These are phyloP conservation scores for Xylaria bambusicola DNA, from an alignment of 495 filamentous ascomycete genomes.

Conservation along the genomic window DNA sequence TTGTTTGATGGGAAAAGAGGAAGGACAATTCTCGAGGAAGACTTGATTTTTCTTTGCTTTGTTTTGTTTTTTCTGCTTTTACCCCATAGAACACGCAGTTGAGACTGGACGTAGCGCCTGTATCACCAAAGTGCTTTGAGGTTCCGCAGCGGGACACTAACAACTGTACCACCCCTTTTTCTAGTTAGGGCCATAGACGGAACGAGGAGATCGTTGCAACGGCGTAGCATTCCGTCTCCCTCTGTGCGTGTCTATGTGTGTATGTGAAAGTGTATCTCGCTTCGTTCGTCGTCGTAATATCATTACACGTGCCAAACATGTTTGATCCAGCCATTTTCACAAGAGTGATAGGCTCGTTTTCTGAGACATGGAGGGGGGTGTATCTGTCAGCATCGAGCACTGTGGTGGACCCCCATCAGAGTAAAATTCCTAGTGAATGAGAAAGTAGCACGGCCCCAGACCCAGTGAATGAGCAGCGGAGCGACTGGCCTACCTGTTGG, in stretches of 20 bases:
- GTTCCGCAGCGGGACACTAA: conserved; percentile 1
- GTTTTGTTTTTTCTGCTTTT: conserved; percentile 6
- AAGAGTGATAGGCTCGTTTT: conserved; percentile 4
- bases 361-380: conserved; percentile 7
- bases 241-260: not conserved
- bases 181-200: not conserved
- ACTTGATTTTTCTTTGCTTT: too few relatives aligned
- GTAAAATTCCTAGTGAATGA: not conserved
- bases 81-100: conserved; percentile 16
- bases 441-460: conserved; percentile 6
- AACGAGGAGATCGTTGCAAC: not conserved
- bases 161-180: not conserved
- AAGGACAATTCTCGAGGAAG: too few relatives aligned
- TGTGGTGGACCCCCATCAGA: conserved; percentile 3
- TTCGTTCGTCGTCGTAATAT: not conserved
- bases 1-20: conserved; percentile 5
- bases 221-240: not conserved
- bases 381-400: not conserved
- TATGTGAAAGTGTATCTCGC: not conserved
- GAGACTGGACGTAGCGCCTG: conserved; percentile 6
- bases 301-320: conserved; percentile 17
- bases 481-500: conserved; percentile 10
- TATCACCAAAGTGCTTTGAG: not conserved
- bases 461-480: not conserved
- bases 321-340: not conserved